Percentiles rank a stretch among this genome's conserved stretches.
These are phyloP conservation scores for Meyerozyma sp. DNA, from an alignment of 1,139 yeast species.

Conservation along the genomic window DNA sequence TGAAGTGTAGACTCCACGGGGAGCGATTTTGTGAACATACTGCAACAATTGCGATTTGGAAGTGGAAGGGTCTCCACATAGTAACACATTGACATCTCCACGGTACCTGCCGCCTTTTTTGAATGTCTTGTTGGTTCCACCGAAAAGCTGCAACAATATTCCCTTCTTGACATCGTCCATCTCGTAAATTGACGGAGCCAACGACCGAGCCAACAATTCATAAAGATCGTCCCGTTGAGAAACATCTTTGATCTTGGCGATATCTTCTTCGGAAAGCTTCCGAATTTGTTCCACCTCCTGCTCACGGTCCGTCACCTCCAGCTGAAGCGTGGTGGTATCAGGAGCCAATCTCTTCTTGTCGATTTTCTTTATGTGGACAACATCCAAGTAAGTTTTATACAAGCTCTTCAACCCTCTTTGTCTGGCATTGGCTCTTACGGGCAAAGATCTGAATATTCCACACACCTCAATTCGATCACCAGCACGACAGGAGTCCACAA, in stretches of 20 bases:
- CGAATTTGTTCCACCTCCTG: constrained; percentile 75
- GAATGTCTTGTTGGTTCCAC: constrained; percentile 90
- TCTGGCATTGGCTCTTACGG: constrained; percentile 81
- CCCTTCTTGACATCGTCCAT: constrained; percentile 97
- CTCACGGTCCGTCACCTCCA: constrained; percentile 44
- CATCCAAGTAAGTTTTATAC: constrained; percentile 91
- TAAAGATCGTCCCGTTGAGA: constrained; percentile 74
- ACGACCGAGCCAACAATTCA: constrained; percentile 81
- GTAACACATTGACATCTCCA: constrained; percentile 86
- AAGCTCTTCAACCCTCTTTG: constrained; percentile 80
- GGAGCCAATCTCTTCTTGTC: constrained; percentile 78
- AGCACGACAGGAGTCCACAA: constrained; percentile 91
- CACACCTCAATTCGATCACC: constrained; percentile 97
- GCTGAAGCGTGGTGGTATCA: constrained; percentile 63
- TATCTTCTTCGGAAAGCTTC: constrained; percentile 62
- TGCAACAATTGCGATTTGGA: constrained; percentile 91
- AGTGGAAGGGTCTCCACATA: constrained; percentile 98
- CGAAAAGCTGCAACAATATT: constrained; percentile 82
- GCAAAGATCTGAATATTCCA: constrained; percentile 89
- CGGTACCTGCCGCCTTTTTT: constrained; percentile 90
- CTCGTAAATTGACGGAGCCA: constrained; percentile 95
- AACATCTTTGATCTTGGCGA: constrained; percentile 54
- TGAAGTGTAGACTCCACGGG: constrained; percentile 95
- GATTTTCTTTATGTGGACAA: constrained; percentile 84
- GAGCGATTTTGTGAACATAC: constrained; percentile 95